Percentiles rank a stretch among this genome's conserved stretches.
These are phyloP conservation scores for Pisolithus thermaeus DNA, from an alignment of 1,284 basidiomycete species.

Conservation along the genomic window DNA sequence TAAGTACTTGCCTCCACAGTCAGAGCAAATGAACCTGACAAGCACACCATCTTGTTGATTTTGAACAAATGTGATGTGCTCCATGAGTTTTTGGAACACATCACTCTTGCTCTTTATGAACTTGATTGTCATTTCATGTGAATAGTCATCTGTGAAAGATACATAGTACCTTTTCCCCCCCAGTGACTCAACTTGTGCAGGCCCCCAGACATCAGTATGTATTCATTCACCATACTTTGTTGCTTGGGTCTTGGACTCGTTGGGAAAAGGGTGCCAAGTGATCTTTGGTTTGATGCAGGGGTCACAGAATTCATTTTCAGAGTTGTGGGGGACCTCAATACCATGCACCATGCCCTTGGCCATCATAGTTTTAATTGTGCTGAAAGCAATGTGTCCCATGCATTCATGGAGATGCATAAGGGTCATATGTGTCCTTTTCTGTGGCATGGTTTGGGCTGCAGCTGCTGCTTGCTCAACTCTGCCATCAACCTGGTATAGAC, in stretches of 20 bases:
- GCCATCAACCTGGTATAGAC: no score
- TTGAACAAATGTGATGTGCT: neutral
- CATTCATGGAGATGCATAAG: no score
- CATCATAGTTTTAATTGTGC: neutral
- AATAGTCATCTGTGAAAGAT: conserved; percentile 3
- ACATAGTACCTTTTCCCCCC: conserved; percentile 1
- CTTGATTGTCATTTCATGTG: neutral
- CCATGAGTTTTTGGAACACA: neutral
- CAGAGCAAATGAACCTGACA: conserved; percentile 8
- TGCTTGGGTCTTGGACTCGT: neutral
- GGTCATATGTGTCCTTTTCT: no score
- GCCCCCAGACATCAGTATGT: conserved; percentile 2
- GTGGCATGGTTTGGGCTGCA: no score
- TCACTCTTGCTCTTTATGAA: conserved; percentile 3
- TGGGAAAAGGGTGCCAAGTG: neutral
- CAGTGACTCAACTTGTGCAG: neutral
- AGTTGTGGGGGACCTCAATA: neutral
- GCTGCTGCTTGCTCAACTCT: no score
- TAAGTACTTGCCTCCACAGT: conserved; percentile 19
- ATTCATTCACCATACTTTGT: neutral
- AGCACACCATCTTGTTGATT: neutral
- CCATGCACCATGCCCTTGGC: neutral
- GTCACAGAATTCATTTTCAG: neutral
- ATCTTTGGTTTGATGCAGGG: conserved; percentile 1
- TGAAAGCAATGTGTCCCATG: neutral